Evolutionary conservation across 306 rosid species (phyloP).

Genomic region (Cucurbita pepo): DNA sequence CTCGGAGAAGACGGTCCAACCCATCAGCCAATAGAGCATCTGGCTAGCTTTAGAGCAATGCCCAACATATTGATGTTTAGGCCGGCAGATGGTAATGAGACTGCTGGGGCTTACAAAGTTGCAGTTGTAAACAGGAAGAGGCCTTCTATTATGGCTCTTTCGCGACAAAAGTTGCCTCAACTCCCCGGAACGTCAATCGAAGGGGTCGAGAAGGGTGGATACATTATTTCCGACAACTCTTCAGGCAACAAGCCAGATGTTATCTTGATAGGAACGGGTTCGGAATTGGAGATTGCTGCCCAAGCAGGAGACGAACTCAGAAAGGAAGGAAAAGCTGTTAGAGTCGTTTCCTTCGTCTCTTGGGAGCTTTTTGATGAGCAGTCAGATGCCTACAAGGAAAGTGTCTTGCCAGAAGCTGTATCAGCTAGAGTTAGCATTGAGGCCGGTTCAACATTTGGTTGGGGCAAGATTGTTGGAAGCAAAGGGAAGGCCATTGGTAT

Average conservation of each 20-base stretch:
- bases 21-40: constrained; percentile 92
- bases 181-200: constrained; percentile 74
- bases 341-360: constrained; percentile 76
- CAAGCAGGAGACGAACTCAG: constrained; percentile 85
- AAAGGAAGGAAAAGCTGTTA: constrained; percentile 80
- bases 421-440: constrained; percentile 97
- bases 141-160: constrained; percentile 92
- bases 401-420: constrained; percentile 73
- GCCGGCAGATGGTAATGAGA: constrained; percentile 96
- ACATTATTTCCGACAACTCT: constrained; percentile 72
- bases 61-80: constrained; percentile 93
- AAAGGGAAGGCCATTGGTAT: constrained; percentile 87
- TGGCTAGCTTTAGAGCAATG: constrained; percentile 99
- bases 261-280: constrained; percentile 85
- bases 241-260: constrained; percentile 89
- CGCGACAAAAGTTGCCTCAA: constrained; percentile 74
- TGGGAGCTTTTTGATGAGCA: constrained; percentile 94
- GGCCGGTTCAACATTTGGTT: constrained; percentile 93
- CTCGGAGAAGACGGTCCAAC: constrained; percentile 99
- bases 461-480: constrained; percentile 69
- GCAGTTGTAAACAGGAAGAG: constrained; percentile 67
- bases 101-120: constrained; percentile 91
- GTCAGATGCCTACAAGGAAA: constrained; percentile 84
- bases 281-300: constrained; percentile 84
- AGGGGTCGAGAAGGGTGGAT: constrained; percentile 92